These are phyloP conservation scores for Massariosphaeria phaeospora DNA, from an alignment of 495 filamentous ascomycete species.

Conservation along the genomic window DNA sequence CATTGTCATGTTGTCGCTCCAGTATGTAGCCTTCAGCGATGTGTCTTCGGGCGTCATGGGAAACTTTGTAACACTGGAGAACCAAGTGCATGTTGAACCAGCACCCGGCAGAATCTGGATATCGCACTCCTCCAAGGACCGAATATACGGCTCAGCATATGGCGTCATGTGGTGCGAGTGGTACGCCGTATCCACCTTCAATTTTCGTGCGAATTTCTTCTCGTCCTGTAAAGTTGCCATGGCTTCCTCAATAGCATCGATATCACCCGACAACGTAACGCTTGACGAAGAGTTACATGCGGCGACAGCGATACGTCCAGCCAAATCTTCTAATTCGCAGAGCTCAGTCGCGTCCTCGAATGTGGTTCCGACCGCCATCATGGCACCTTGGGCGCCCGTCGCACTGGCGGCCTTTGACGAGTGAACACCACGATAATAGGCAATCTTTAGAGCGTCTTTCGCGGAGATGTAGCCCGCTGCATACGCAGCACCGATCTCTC, in stretches of 20 bases:
- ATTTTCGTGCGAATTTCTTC: conserved; percentile 15
- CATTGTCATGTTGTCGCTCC: conserved; percentile 18
- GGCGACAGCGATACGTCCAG: conserved; percentile 9
- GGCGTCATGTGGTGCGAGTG: conserved; percentile 24
- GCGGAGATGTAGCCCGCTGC: conserved; percentile 18
- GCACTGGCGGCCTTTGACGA: background rate
- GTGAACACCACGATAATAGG: conserved; percentile 41
- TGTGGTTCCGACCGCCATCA: conserved; percentile 17
- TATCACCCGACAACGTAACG: conserved; percentile 23
- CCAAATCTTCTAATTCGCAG: background rate
- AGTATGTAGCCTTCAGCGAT: conserved; percentile 28
- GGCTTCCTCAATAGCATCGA: conserved; percentile 1
- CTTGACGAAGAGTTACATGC: conserved; percentile 18
- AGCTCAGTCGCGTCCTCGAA: background rate
- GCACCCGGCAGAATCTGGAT: too few relatives aligned
- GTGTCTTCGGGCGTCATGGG: conserved; percentile 32
- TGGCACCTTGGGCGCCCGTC: conserved; percentile 7
- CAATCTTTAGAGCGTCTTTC: conserved; percentile 43
- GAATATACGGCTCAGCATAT: conserved; percentile 1
- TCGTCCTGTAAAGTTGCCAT: conserved; percentile 6
- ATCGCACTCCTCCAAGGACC: background rate
- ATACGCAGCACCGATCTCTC: conserved; percentile 27
- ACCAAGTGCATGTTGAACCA: background rate
- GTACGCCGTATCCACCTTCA: conserved; percentile 26
- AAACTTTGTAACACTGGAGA: conserved; percentile 2